A percentile compares a stretch with the other conserved stretches of the same genome.
These are phyloP conservation scores for Lactarius sanguifluus DNA, from an alignment of 768 basidiomycete species.

Conservation along the genomic window DNA sequence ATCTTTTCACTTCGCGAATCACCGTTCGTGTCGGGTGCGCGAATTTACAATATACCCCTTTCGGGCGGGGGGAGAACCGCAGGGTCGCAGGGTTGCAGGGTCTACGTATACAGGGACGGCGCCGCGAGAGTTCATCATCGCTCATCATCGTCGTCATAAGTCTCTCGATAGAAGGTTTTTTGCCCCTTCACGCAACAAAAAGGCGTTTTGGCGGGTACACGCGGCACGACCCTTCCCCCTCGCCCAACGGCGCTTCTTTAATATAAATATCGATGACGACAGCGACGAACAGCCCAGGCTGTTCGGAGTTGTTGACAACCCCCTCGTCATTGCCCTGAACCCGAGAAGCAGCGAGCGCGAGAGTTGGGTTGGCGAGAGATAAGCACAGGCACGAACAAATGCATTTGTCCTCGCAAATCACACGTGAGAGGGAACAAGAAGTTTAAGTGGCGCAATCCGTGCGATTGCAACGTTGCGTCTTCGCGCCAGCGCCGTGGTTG, in stretches of 20 bases:
- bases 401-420: conserved; percentile 2
- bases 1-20: background rate
- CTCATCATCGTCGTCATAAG: conserved; percentile 23
- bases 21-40: conserved; percentile 12
- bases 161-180: conserved; percentile 14
- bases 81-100: background rate
- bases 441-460: conserved; percentile 12
- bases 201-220: conserved; percentile 3
- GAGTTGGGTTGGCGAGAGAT: conserved; percentile 7
- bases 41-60: background rate
- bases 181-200: background rate
- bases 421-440: conserved; percentile 2
- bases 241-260: conserved; percentile 5
- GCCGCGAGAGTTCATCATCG: background rate
- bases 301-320: conserved; percentile 17
- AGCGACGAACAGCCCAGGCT: conserved; percentile 17
- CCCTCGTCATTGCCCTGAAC: conserved; percentile 25
- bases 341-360: background rate
- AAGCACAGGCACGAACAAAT: conserved; percentile 14
- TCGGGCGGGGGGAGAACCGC: background rate
- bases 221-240: conserved; percentile 4
- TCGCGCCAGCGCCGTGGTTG: conserved; percentile 2
- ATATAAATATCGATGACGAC: conserved; percentile 20
- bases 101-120: background rate
- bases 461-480: conserved; percentile 17